Evolutionary conservation across 371 early-diverging fungal genomes (phyloP).

Genomic region (Saksenaea vasiformis): DNA sequence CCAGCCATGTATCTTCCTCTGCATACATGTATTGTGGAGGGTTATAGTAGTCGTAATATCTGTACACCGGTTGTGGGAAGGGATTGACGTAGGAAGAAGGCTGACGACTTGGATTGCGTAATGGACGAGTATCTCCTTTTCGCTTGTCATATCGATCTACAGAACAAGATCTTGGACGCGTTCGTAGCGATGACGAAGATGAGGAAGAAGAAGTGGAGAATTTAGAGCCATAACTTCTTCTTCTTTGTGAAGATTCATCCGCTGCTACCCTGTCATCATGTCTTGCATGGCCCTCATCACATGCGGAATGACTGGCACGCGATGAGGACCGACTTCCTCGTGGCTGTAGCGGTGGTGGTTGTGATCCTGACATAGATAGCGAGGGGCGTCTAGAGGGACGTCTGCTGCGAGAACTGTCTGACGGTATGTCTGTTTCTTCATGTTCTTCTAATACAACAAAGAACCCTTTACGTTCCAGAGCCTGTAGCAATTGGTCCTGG

Average conservation of each 20-base stretch:
- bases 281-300: too few species aligned
- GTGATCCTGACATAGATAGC: not conserved
- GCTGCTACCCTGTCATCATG: not conserved
- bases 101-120: not conserved
- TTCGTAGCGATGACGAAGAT: not conserved
- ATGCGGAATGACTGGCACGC: not conserved
- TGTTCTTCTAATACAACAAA: not conserved
- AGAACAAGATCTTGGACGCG: not conserved
- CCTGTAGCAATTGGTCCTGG: conserved; percentile 19
- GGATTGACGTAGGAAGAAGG: not conserved
- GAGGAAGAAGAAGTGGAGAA: not conserved
- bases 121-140: not conserved
- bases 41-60: not conserved
- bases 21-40: not conserved
- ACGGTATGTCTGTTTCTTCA: not conserved
- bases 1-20: not conserved
- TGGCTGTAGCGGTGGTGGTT: not conserved
- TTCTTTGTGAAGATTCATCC: not conserved
- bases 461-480: conserved; percentile 3
- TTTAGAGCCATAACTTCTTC: not conserved
- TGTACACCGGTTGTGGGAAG: not conserved
- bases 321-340: not conserved
- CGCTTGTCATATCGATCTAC: not conserved
- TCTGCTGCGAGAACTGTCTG: not conserved
- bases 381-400: not conserved